Conservation (phyloP, 106 monocot genomes). For the Phalaenopsis equestris region DNA sequence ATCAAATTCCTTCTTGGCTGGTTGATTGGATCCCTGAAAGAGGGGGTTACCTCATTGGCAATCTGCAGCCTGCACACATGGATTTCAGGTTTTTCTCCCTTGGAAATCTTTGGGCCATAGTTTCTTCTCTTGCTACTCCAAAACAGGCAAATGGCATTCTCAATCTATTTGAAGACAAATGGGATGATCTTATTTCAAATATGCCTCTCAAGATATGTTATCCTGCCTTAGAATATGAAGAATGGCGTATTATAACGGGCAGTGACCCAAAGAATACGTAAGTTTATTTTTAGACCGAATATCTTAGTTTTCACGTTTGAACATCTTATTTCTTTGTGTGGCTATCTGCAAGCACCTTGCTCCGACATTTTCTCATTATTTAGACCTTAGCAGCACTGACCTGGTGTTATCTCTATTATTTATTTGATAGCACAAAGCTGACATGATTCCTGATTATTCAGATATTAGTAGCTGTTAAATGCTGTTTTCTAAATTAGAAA, state of each 20-base stretch:
- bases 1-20: constrained; percentile 91
- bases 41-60: constrained; percentile 90
- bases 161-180: constrained; percentile 76
- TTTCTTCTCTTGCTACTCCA: constrained; percentile 68
- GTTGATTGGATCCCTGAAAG: constrained; percentile 91
- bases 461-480: neutral
- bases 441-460: neutral
- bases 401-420: neutral
- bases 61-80: constrained; percentile 95
- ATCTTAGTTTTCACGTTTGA: neutral
- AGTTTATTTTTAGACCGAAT: constrained; percentile 13
- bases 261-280: constrained; percentile 97
- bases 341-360: neutral
- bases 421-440: neutral
- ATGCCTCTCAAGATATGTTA: constrained; percentile 96
- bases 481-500: neutral
- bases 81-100: constrained; percentile 96
- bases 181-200: constrained; percentile 78
- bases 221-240: constrained; percentile 78
- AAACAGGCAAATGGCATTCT: constrained; percentile 79
- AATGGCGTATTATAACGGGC: constrained; percentile 91
- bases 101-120: constrained; percentile 89
- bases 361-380: neutral
- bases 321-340: neutral
- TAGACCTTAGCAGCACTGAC: neutral